phyloP scores from a whole-genome alignment of 345 rosid species.

The Salix viminalis region DNA sequence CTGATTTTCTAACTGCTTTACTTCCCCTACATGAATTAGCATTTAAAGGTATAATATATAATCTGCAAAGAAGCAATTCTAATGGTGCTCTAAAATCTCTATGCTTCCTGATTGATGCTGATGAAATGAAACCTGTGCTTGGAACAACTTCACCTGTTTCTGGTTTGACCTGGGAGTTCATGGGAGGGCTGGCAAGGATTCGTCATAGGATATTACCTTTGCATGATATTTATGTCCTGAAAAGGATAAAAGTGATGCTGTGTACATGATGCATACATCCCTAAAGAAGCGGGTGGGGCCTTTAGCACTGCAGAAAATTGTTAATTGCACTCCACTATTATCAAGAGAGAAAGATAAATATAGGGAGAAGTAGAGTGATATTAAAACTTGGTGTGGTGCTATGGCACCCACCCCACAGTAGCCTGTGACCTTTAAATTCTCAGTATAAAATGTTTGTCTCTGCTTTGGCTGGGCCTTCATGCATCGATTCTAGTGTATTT shows the following conservation, averaged over 20 bases:
- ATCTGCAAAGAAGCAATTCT: neutral
- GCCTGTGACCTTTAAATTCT: neutral
- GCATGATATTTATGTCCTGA: neutral
- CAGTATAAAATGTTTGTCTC: neutral
- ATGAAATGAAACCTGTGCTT: neutral
- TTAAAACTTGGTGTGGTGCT: neutral
- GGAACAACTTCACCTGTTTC: neutral
- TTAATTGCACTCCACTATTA: neutral
- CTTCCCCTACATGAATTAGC: neutral
- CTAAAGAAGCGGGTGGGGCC: neutral
- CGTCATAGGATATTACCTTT: neutral
- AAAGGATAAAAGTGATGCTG: neutral
- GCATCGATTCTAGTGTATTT: neutral
- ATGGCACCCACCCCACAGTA: neutral
- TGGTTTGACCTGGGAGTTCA: neutral
- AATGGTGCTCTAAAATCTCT: neutral
- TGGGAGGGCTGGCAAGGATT: neutral
- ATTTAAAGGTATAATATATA: neutral
- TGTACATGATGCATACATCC: neutral
- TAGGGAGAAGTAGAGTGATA: neutral
- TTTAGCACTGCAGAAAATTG: neutral
- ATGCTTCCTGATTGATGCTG: neutral
- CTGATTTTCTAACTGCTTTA: neutral
- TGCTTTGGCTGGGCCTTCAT: neutral
- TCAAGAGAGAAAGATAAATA: neutral